Evolutionary conservation across 768 basidiomycete genomes (phyloP), one percentile per base, ranked within the genome.

Genomic region (Rhodosporidiobolus odoratus): DNA sequence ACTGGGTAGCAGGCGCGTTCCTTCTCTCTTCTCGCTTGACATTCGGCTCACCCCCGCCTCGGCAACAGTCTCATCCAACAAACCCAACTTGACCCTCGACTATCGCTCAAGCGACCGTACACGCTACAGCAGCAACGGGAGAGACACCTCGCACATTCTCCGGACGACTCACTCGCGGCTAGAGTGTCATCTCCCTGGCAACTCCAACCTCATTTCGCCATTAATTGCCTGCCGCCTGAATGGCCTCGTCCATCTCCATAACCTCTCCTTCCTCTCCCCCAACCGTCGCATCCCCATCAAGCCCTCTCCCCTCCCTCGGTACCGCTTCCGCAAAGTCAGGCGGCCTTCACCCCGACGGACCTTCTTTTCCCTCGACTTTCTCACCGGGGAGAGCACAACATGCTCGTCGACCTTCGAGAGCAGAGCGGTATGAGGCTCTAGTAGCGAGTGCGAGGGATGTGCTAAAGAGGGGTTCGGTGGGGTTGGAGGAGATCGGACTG

Each of bases 371-470:
- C 1, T 61, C 59, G 7, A 32, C 27, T 8, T 58, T 58, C 57
- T 58, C 57, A 8, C 57, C 57, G 25, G 37, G 38, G 13, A 2
- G 38, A 2, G 57, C 38, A 16, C 59, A 34, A 15, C 65, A 67
- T 23, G 53, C 59, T 3, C 27, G 66, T 3, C 40, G 66, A 15
- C 66, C 66, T 1, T 67, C 66, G 34, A 40, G 66, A 3, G 66
- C 66, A 9, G 66, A 67, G 54, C 45, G 66, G n/a, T 67, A 67
- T 38, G 66, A 67, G 41, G 34, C 38, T 27, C 59, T 67, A 23
- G 66, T 67, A 12, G 50, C 40, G 52, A 37, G 43, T 25, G 66
- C 66, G 12, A 41, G 66, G 30, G 30, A 43, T n/a, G 59, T 53
- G 10, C 59, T 67, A 34, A 35, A 48, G 59, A 34, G 59, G 21